Evolutionary conservation across 257 asterid species (phyloP).

Genomic region (Solanum virginianum): DNA sequence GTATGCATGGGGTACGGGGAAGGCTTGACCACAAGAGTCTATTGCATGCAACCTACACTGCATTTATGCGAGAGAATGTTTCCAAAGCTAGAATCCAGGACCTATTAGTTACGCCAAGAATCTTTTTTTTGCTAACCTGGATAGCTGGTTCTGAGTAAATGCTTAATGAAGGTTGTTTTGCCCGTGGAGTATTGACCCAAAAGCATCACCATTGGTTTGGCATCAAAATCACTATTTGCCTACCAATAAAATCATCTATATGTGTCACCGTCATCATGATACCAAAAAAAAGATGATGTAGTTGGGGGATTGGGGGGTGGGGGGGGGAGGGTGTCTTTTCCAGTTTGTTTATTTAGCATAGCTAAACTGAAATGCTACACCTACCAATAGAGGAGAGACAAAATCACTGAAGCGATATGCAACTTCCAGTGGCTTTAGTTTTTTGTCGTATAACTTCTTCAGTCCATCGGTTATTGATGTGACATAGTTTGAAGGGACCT

Average conservation of each 20-base stretch:
- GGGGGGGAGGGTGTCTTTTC: not conserved
- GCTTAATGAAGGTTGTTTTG: conserved; percentile 96
- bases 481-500: conserved; percentile 72
- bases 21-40: no score
- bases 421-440: conserved; percentile 76
- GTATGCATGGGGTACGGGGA: no score
- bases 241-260: not conserved
- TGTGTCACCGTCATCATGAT: not conserved
- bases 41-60: no score
- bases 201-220: conserved; percentile 99
- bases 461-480: conserved; percentile 90
- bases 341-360: not conserved
- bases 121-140: conserved; percentile 42
- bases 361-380: not conserved
- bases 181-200: conserved; percentile 98
- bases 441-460: conserved; percentile 77
- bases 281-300: not conserved
- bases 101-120: not conserved
- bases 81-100: not conserved
- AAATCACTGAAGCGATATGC: conserved; percentile 80
- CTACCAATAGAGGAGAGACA: conserved; percentile 79
- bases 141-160: conserved; percentile 71
- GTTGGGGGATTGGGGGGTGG: not conserved
- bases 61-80: not conserved
- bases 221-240: conserved; percentile 89